These are phyloP conservation scores for Acacia melanoxylon DNA, from an alignment of 306 rosid genomes.

Conservation along the genomic window DNA sequence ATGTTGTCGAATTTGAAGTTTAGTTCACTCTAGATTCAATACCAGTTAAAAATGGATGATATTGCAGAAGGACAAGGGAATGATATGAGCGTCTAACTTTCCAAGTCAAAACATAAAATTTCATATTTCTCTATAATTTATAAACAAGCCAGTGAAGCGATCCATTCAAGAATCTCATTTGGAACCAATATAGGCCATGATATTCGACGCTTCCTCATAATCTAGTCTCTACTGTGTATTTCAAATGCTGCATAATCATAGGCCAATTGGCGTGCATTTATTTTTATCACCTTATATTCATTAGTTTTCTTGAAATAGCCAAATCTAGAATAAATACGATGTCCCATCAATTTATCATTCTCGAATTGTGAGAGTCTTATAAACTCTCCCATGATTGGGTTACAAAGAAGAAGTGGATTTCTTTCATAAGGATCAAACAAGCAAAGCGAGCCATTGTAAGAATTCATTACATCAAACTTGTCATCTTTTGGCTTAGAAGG, in stretches of 20 bases:
- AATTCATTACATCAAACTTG: slow-evolving; percentile 21
- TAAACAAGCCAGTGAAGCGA: slow-evolving; percentile 15
- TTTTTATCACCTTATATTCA: slow-evolving; percentile 19
- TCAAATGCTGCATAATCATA: background rate
- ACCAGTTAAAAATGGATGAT: background rate
- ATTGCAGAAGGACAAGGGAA: slow-evolving; percentile 1
- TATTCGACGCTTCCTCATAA: no score
- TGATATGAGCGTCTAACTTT: slow-evolving; percentile 14
- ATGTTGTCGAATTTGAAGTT: no score
- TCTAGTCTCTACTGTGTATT: slow-evolving; percentile 2
- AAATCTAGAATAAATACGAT: background rate
- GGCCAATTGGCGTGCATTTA: background rate
- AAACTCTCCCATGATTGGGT: background rate
- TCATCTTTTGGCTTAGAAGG: background rate
- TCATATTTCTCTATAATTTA: fast-evolving
- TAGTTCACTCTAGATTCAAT: no score
- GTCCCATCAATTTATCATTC: no score
- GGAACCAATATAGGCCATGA: no score
- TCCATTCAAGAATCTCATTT: background rate
- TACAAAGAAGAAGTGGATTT: slow-evolving; percentile 2
- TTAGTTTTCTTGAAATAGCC: slow-evolving; percentile 24
- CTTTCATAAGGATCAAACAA: background rate
- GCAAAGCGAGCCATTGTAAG: slow-evolving; percentile 35
- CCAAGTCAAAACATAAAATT: slow-evolving; percentile 16
- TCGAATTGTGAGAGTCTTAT: slow-evolving; percentile 13